phyloP scores from a whole-genome alignment of 2,329 filamentous ascomycete species.

The Blumeria graminis region DNA sequence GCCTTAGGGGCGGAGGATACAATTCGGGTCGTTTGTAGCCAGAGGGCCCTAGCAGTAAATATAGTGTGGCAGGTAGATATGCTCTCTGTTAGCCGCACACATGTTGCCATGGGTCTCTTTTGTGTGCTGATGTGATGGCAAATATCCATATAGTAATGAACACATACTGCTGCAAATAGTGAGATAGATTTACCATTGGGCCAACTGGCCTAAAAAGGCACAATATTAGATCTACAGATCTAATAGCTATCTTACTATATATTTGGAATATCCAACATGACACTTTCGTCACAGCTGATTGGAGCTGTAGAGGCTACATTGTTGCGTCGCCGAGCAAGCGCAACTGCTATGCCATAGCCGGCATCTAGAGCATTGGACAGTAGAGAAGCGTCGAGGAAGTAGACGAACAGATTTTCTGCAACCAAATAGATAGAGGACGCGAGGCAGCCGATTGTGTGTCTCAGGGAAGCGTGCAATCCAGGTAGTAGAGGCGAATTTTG shows the following conservation, averaged over 20 bases:
- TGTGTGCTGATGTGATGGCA: too few species aligned
- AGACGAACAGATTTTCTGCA: background rate
- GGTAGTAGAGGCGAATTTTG: background rate
- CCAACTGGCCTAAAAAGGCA: too few species aligned
- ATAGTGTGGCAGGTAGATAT: background rate
- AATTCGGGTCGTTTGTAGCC: background rate
- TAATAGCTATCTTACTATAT: too few species aligned
- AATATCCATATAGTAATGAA: too few species aligned
- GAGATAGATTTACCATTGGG: too few species aligned
- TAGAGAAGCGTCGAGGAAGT: background rate
- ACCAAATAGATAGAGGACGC: background rate
- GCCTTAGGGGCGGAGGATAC: background rate
- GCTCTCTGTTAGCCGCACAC: background rate
- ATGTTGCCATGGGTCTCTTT: background rate
- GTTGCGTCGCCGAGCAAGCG: background rate
- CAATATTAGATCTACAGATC: too few species aligned
- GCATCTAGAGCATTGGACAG: background rate
- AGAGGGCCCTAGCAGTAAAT: background rate
- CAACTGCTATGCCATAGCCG: background rate
- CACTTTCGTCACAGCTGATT: too few species aligned
- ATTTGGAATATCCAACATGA: too few species aligned
- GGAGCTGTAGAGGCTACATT: background rate
- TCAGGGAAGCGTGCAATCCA: background rate
- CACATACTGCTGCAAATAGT: too few species aligned
- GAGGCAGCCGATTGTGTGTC: background rate